phyloP scores from a whole-genome alignment of 2,329 filamentous ascomycete genomes.

The Hirsutella minnesotensis region DNA sequence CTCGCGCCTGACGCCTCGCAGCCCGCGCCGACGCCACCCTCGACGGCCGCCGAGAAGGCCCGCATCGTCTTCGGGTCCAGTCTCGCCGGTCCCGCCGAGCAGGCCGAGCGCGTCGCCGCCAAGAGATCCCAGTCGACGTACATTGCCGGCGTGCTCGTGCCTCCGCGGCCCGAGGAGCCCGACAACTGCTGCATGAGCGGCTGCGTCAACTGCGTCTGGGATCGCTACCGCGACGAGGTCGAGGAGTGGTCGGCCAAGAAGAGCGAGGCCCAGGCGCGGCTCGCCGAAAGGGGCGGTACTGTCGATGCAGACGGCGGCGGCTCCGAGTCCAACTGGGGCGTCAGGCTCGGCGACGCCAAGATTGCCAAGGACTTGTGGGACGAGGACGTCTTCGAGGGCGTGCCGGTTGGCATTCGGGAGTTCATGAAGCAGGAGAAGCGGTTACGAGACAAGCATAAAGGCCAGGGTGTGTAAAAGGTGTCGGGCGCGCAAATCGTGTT shows the following conservation, averaged over 20 bases:
- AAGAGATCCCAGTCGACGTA: conserved; percentile 46
- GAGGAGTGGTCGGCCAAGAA: conserved; percentile 70
- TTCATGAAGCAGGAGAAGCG: conserved; percentile 97
- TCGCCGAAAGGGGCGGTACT: conserved; percentile 32
- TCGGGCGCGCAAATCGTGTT: conserved; percentile 6
- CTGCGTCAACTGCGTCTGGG: conserved; percentile 96
- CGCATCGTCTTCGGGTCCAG: conserved; percentile 73
- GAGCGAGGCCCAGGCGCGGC: conserved; percentile 46
- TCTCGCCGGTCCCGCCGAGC: conserved; percentile 60
- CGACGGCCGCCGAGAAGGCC: conserved; percentile 40
- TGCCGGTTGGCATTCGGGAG: conserved; percentile 87
- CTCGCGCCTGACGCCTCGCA: conserved; percentile 3
- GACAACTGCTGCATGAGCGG: conserved; percentile 99
- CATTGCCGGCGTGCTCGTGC: conserved; percentile 71
- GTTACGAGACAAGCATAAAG: conserved; percentile 62
- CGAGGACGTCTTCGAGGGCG: conserved; percentile 61
- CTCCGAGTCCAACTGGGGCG: conserved; percentile 54
- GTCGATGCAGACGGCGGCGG: conserved; percentile 77
- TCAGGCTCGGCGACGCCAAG: conserved; percentile 23
- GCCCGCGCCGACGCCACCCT: conserved; percentile 8
- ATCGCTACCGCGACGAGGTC: conserved; percentile 79
- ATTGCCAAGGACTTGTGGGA: conserved; percentile 43
- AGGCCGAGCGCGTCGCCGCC: conserved; percentile 46
- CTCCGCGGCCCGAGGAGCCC: conserved; percentile 75
- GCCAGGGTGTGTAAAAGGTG: conserved; percentile 38